phyloP scores from a whole-genome alignment of 1,284 basidiomycete genomes.

The Naganishia liquefaciens region DNA sequence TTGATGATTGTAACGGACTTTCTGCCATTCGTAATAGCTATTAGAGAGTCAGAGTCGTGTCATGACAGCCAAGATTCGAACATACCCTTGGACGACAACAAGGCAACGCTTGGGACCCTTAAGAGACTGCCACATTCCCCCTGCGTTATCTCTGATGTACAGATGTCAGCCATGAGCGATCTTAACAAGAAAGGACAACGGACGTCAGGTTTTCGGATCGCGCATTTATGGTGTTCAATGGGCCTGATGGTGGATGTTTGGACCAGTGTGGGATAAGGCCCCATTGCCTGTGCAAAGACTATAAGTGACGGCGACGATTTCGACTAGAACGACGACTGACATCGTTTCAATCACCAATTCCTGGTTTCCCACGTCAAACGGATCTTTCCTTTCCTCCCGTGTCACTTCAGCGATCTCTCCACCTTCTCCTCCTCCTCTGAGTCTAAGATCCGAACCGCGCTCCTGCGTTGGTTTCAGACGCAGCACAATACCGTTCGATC shows the following conservation, averaged over 20 bases:
- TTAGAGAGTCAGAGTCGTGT: constrained; percentile 17
- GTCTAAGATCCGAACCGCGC: constrained; percentile 3
- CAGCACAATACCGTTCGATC: constrained; percentile 46
- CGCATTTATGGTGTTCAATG: constrained; percentile 84
- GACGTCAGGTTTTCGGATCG: constrained; percentile 77
- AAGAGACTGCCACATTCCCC: constrained; percentile 76
- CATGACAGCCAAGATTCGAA: constrained; percentile 30
- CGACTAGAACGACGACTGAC: constrained; percentile 35
- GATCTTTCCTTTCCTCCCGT: background rate
- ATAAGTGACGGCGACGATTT: background rate
- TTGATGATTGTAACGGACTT: constrained; percentile 37
- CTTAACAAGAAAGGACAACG: constrained; percentile 49
- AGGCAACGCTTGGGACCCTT: constrained; percentile 77
- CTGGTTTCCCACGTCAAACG: constrained; percentile 58
- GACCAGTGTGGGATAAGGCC: constrained; percentile 83
- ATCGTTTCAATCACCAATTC: constrained; percentile 50
- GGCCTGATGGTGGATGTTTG: constrained; percentile 66
- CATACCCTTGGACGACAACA: constrained; percentile 74
- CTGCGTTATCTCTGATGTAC: constrained; percentile 46
- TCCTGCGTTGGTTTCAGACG: constrained; percentile 24
- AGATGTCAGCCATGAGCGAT: background rate
- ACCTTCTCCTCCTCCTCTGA: constrained; percentile 29
- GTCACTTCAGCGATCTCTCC: constrained; percentile 1
- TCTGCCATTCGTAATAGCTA: constrained; percentile 90
- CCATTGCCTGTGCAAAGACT: constrained; percentile 69